Percentiles rank a stretch among this genome's conserved stretches.
Evolutionary conservation across 176 grass and related monocot species (phyloP).

Genomic region (Oryza nivara): DNA sequence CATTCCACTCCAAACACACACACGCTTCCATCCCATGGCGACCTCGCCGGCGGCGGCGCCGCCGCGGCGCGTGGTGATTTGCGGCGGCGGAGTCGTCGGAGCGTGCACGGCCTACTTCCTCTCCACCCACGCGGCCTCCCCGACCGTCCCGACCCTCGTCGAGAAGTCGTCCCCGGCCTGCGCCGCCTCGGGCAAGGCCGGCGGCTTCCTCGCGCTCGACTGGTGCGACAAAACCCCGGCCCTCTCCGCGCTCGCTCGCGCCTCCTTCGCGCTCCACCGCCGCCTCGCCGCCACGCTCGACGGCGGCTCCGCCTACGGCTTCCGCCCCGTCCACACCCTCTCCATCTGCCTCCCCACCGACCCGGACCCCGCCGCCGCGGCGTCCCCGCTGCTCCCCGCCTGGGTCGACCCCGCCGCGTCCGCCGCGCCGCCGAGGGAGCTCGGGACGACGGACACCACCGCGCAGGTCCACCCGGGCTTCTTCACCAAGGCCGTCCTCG

Average conservation of each 20-base stretch:
- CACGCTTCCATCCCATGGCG: no score
- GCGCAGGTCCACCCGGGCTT: slow-evolving; percentile 87
- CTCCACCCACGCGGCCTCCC: slow-evolving; percentile 46
- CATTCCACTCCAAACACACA: no score
- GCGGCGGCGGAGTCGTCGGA: slow-evolving; percentile 81
- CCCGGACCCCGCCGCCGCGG: neutral
- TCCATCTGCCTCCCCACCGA: slow-evolving; percentile 43
- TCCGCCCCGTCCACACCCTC: slow-evolving; percentile 76
- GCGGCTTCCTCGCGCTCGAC: slow-evolving; percentile 89
- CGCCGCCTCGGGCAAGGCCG: slow-evolving; percentile 88
- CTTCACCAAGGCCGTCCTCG: slow-evolving; percentile 78
- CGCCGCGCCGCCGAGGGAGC: slow-evolving; percentile 51
- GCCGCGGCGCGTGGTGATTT: slow-evolving; percentile 67
- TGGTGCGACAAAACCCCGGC: slow-evolving; percentile 74
- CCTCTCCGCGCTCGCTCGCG: slow-evolving; percentile 65
- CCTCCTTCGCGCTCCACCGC: slow-evolving; percentile 73
- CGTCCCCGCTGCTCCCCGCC: slow-evolving; percentile 47
- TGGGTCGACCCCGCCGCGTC: slow-evolving; percentile 69
- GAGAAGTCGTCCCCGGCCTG: slow-evolving; percentile 77
- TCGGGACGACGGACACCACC: slow-evolving; percentile 76
- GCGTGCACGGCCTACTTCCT: slow-evolving; percentile 90
- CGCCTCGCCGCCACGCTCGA: slow-evolving; percentile 61
- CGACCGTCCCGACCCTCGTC: slow-evolving; percentile 55
- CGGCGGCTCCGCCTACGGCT: slow-evolving; percentile 67
- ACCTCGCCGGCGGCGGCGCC: neutral